phyloP scores from a whole-genome alignment of 2,329 filamentous ascomycete species.

The Waltergamsia citrina region DNA sequence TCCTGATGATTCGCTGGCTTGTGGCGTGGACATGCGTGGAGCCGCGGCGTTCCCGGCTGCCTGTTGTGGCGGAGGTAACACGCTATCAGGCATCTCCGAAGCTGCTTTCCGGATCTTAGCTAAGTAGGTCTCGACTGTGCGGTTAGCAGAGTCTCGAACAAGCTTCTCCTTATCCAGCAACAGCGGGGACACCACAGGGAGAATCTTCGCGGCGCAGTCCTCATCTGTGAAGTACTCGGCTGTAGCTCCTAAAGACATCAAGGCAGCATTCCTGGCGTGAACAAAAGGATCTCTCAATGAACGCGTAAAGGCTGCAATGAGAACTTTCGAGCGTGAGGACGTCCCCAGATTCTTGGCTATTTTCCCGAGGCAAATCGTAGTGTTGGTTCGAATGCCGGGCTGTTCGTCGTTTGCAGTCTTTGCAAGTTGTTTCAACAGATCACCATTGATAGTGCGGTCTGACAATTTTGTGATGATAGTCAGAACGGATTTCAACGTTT shows the following conservation, averaged over 20 bases:
- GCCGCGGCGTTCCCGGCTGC: conserved; percentile 35
- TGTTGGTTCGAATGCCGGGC: conserved; percentile 94
- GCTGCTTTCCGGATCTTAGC: conserved; percentile 73
- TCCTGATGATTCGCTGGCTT: conserved; percentile 33
- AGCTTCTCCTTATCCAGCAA: conserved; percentile 94
- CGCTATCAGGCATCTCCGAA: conserved; percentile 69
- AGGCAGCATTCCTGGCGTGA: conserved; percentile 80
- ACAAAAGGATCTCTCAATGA: conserved; percentile 90
- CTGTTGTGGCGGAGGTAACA: conserved; percentile 52
- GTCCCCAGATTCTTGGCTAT: conserved; percentile 82
- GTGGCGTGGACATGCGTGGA: conserved; percentile 73
- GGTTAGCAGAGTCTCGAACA: conserved; percentile 82
- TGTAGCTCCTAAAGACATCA: conserved; percentile 80
- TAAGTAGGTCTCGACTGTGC: conserved; percentile 80
- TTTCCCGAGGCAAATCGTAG: conserved; percentile 93
- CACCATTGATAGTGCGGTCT: conserved; percentile 87
- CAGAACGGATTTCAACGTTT: conserved; percentile 90
- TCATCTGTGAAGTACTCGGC: conserved; percentile 81
- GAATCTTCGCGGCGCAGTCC: conserved; percentile 73
- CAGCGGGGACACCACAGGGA: conserved; percentile 75
- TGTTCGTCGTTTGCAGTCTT: conserved; percentile 98
- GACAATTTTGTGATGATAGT: conserved; percentile 82
- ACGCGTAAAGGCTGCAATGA: conserved; percentile 84
- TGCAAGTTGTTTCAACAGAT: conserved; percentile 80
- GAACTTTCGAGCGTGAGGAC: conserved; percentile 75